Conservation (phyloP, 352 stramenopile species). For the Phytophthora cryptogea region DNA sequence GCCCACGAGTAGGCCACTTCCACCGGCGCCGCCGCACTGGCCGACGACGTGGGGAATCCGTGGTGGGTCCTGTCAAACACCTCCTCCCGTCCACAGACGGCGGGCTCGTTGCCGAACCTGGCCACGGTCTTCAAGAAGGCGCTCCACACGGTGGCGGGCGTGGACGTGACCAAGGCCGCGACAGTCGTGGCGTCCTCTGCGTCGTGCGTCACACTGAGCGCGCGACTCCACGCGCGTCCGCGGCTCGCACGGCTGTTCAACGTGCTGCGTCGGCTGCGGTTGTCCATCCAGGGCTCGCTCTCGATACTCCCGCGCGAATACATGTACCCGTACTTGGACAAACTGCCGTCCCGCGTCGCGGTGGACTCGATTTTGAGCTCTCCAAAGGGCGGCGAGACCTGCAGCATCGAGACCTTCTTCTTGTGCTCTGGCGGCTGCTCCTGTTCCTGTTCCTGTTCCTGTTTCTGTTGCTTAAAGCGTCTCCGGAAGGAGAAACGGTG, state of each 20-base stretch:
- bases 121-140: conserved; percentile 39
- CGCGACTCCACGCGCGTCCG: conserved; percentile 29
- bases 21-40: not conserved
- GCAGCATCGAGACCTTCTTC: conserved; percentile 6
- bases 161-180: conserved; percentile 22
- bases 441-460: not conserved
- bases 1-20: conserved; percentile 33
- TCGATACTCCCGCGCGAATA: conserved; percentile 38
- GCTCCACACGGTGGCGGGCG: conserved; percentile 27
- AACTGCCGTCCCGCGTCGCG: conserved; percentile 4
- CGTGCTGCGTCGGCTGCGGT: conserved; percentile 13
- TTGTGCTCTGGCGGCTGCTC: conserved; percentile 2
- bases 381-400: conserved; percentile 15
- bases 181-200: conserved; percentile 20
- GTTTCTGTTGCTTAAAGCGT: not conserved
- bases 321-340: conserved; percentile 43
- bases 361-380: conserved; percentile 41
- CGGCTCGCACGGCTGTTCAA: conserved; percentile 13
- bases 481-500: conserved; percentile 8
- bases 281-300: conserved; percentile 11
- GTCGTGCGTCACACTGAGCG: conserved; percentile 31
- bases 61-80: conserved; percentile 1
- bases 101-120: conserved; percentile 21
- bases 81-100: conserved; percentile 30
- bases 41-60: conserved; percentile 1